Evolutionary conservation across 306 rosid species (phyloP).

Genomic region (Malus domestica): DNA sequence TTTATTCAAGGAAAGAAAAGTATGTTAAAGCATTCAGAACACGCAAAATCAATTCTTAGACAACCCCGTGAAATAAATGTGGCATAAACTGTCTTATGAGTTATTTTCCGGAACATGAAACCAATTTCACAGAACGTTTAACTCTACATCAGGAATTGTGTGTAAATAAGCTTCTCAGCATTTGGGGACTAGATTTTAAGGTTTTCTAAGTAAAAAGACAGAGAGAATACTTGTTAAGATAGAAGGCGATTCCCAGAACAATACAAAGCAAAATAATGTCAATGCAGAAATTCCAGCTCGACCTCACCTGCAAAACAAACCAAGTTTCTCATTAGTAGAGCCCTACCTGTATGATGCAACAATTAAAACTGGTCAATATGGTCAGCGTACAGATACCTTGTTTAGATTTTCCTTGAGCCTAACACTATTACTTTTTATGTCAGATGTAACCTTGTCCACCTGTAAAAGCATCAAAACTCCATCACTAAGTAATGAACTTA

Average conservation of each 20-base stretch:
- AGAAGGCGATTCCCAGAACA: slow-evolving; percentile 62
- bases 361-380: background rate
- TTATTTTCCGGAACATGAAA: background rate
- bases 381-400: slow-evolving; percentile 40
- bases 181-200: background rate
- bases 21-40: background rate
- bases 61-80: background rate
- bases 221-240: slow-evolving; percentile 45
- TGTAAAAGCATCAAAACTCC: slow-evolving; percentile 21
- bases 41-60: background rate
- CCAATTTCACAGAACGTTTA: background rate
- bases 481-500: slow-evolving; percentile 8
- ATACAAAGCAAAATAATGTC: slow-evolving; percentile 71
- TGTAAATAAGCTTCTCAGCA: background rate
- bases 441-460: slow-evolving; percentile 66
- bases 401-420: slow-evolving; percentile 66
- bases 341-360: background rate
- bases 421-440: slow-evolving; percentile 53
- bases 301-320: slow-evolving; percentile 57
- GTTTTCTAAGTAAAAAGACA: background rate
- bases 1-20: background rate
- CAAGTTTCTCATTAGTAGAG: slow-evolving; percentile 13
- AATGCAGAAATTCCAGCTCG: slow-evolving; percentile 79
- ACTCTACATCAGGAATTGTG: background rate
- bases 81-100: background rate